These are phyloP conservation scores for Neurospora cerealis DNA, from an alignment of 495 filamentous ascomycete genomes.

Conservation along the genomic window DNA sequence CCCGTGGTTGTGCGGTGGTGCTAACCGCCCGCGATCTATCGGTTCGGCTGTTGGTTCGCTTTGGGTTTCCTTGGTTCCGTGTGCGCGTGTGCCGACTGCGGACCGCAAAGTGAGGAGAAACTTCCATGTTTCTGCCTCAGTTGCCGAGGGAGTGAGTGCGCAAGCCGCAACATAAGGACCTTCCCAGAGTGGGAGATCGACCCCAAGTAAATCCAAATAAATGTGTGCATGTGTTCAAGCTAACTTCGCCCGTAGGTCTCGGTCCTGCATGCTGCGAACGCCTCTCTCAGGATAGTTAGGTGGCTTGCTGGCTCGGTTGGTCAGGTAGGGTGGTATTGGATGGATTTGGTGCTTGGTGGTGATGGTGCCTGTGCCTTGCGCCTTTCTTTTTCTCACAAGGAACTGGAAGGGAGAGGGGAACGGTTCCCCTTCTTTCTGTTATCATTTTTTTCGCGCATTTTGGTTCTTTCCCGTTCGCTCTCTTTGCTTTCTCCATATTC, in stretches of 20 bases:
- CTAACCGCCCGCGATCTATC: not conserved
- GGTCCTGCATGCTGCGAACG: not conserved
- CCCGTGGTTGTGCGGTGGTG: not conserved
- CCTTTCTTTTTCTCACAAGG: not conserved
- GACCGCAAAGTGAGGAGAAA: not conserved
- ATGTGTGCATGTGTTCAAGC: not conserved
- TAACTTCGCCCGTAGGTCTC: not conserved
- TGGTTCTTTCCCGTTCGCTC: not conserved
- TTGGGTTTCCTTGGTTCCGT: not conserved
- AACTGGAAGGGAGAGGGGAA: not conserved
- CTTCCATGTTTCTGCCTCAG: not conserved
- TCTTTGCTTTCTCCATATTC: not conserved
- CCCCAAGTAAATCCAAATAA: not conserved
- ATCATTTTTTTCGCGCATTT: not conserved
- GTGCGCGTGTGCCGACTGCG: not conserved
- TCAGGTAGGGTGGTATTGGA: not conserved
- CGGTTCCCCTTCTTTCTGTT: not conserved
- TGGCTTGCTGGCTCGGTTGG: not conserved
- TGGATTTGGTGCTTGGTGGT: not conserved
- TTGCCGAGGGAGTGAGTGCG: not conserved
- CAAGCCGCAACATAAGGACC: not conserved
- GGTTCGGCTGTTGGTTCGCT: not conserved
- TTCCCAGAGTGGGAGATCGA: not conserved
- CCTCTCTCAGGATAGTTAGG: not conserved
- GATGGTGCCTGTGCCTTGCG: not conserved